Evolutionary conservation across 495 filamentous ascomycete genomes (phyloP).

Genomic region (Podospora tetraspora): DNA sequence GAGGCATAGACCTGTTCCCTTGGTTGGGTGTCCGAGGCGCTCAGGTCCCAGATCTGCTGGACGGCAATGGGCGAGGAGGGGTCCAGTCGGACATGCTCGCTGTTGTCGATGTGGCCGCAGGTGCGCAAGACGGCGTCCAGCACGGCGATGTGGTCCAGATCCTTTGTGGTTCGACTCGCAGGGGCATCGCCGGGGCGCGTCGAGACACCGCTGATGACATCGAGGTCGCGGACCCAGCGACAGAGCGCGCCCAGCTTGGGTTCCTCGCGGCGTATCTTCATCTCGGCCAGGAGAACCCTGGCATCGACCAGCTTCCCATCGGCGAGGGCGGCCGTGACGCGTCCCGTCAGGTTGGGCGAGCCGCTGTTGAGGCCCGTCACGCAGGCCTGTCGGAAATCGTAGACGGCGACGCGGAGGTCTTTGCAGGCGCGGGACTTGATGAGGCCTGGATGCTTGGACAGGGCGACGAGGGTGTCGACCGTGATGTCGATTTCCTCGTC

Average conservation of each 20-base stretch:
- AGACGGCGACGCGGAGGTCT: constrained; percentile 41
- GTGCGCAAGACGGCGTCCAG: constrained; percentile 42
- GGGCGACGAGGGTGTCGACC: constrained; percentile 38
- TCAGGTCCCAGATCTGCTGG: constrained; percentile 34
- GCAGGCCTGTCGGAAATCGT: constrained; percentile 43
- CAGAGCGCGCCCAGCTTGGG: constrained; percentile 45
- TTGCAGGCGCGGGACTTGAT: constrained; percentile 45
- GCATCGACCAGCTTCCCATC: constrained; percentile 42
- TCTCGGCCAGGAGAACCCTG: constrained; percentile 42
- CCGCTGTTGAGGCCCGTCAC: constrained; percentile 39
- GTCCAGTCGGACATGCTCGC: constrained; percentile 9
- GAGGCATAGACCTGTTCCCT: constrained; percentile 29
- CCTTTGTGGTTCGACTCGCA: constrained; percentile 16
- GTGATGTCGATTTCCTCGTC: constrained; percentile 44
- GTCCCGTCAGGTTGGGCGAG: constrained; percentile 32
- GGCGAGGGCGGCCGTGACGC: constrained; percentile 38
- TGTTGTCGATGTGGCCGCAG: constrained; percentile 36
- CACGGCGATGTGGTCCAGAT: constrained; percentile 32
- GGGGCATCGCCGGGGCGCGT: constrained; percentile 7
- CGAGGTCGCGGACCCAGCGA: constrained; percentile 47
- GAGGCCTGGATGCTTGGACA: constrained; percentile 36
- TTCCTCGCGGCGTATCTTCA: constrained; percentile 37
- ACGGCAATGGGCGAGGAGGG: constrained; percentile 27
- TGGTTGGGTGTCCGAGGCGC: constrained; percentile 8
- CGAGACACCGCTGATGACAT: constrained; percentile 41